Percentiles rank a stretch among this genome's conserved stretches.
Evolutionary conservation across 106 monocot species (phyloP).

Genomic region (Alisma plantagoaquatica): DNA sequence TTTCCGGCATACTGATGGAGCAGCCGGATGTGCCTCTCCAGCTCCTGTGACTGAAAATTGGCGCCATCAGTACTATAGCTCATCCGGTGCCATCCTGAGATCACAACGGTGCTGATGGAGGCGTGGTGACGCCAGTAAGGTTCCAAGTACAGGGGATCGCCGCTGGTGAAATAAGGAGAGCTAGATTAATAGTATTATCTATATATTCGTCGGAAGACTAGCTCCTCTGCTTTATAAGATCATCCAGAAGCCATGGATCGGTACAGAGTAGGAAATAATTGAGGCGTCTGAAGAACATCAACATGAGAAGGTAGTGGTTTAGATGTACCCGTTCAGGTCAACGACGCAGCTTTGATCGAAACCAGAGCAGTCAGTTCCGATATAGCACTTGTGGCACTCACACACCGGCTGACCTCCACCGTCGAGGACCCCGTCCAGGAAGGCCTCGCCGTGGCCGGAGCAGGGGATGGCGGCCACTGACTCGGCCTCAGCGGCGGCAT

Average conservation of each 20-base stretch:
- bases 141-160: conserved; percentile 66
- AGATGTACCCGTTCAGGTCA: conserved; percentile 45
- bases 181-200: too few species aligned
- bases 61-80: conserved; percentile 35
- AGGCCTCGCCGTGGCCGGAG: conserved; percentile 69
- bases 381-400: conserved; percentile 78
- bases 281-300: neutral
- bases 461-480: conserved; percentile 38
- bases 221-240: neutral
- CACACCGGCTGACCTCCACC: conserved; percentile 29
- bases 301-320: too few species aligned
- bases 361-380: conserved; percentile 42
- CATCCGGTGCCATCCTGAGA: conserved; percentile 80
- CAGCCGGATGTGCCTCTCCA: conserved; percentile 51
- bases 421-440: conserved; percentile 38
- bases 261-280: neutral
- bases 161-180: too few species aligned
- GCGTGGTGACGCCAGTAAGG: conserved; percentile 69
- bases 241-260: too few species aligned
- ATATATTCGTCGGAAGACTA: too few species aligned
- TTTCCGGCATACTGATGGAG: conserved; percentile 63
- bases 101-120: conserved; percentile 33
- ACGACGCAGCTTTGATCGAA: conserved; percentile 33
- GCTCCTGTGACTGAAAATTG: conserved; percentile 33
- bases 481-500: conserved; percentile 61